A percentile compares a stretch with the other conserved stretches of the same genome.
These are phyloP conservation scores for Apiospora kogelbergensis DNA, from an alignment of 2,329 filamentous ascomycete species.

Conservation along the genomic window DNA sequence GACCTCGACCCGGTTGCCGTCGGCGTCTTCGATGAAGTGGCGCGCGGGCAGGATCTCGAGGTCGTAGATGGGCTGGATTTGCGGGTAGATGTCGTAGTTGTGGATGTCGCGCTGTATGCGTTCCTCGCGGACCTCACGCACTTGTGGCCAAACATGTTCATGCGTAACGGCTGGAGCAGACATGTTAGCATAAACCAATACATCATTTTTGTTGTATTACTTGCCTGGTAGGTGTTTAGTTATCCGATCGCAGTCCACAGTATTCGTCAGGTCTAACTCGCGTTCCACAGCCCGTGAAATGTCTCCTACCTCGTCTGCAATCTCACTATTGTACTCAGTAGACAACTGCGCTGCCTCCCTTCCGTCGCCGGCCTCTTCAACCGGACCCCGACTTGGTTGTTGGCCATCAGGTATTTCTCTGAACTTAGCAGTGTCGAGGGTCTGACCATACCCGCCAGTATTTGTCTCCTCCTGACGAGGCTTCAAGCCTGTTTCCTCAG, in stretches of 20 bases:
- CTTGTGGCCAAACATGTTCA: conserved; percentile 27
- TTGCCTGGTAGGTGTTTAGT: background rate
- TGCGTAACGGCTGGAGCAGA: conserved; percentile 29
- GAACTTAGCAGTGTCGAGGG: background rate
- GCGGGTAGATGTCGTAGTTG: conserved; percentile 32
- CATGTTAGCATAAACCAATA: too few species aligned
- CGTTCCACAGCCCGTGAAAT: background rate
- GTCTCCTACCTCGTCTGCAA: background rate
- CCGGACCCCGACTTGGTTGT: background rate
- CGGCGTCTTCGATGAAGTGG: conserved; percentile 27
- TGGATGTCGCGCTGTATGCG: conserved; percentile 35
- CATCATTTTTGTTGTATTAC: too few species aligned
- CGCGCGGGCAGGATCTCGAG: conserved; percentile 32
- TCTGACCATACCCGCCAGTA: background rate
- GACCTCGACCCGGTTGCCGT: conserved; percentile 21
- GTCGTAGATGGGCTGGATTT: conserved; percentile 32
- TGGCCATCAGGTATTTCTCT: background rate
- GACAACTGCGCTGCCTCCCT: background rate
- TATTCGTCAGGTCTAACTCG: background rate
- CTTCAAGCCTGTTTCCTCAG: background rate
- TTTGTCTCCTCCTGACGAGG: background rate
- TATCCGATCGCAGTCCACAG: background rate
- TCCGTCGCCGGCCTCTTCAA: background rate
- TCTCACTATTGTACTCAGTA: background rate
- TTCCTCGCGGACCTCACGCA: conserved; percentile 30